These are phyloP conservation scores for Cicer cuneatum DNA, from an alignment of 306 rosid genomes.

Conservation along the genomic window DNA sequence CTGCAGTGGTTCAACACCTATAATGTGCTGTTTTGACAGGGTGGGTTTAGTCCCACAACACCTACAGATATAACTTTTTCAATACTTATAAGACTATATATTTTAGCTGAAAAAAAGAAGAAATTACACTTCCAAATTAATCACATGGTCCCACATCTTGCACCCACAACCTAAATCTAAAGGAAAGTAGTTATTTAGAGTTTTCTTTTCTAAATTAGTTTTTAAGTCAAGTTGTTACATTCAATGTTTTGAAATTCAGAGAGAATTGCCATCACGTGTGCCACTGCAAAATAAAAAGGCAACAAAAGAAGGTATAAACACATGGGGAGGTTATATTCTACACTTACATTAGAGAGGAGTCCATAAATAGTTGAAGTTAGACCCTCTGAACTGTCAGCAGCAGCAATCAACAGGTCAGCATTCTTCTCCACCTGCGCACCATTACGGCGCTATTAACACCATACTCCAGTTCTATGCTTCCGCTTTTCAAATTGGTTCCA, in stretches of 20 bases:
- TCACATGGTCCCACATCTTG: neutral
- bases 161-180: slow-evolving; percentile 13
- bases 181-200: slow-evolving; percentile 3
- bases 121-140: slow-evolving; percentile 30
- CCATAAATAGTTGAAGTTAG: slow-evolving; percentile 69
- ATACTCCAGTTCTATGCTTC: slow-evolving; percentile 42
- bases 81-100: no score
- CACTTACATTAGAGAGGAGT: slow-evolving; percentile 66
- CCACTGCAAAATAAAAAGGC: neutral
- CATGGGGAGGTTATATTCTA: slow-evolving; percentile 26
- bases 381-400: slow-evolving; percentile 91
- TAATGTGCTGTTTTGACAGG: no score
- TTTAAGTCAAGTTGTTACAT: slow-evolving; percentile 14
- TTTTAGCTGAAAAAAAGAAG: slow-evolving; percentile 17
- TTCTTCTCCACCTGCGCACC: slow-evolving; percentile 20
- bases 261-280: slow-evolving; percentile 3
- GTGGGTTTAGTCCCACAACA: no score
- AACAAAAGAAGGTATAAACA: slow-evolving; percentile 38
- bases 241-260: neutral
- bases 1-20: no score
- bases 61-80: no score
- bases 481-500: slow-evolving; percentile 37
- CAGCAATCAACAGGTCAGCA: slow-evolving; percentile 73
- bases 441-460: no score
- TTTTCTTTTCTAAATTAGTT: slow-evolving; percentile 5